Conservation (phyloP, 2,329 filamentous ascomycete species). For the Colletotrichum magnum region DNA sequence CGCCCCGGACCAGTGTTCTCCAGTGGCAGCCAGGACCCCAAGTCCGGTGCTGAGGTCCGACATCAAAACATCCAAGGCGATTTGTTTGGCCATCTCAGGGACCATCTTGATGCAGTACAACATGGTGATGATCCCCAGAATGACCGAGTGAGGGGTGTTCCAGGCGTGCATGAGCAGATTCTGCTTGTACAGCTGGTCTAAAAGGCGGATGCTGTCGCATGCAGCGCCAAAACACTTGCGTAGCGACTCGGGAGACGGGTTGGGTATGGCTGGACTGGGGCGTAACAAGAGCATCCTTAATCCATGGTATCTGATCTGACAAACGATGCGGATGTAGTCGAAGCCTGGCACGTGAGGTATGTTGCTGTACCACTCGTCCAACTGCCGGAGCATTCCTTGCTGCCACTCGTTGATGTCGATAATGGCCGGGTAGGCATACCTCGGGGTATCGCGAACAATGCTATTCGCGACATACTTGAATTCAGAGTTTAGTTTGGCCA, state of each 20-base stretch:
- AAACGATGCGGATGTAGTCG: constrained; percentile 51
- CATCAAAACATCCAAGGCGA: constrained; percentile 50
- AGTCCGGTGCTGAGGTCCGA: constrained; percentile 57
- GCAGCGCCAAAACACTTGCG: constrained; percentile 60
- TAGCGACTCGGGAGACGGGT: constrained; percentile 57
- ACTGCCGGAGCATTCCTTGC: constrained; percentile 53
- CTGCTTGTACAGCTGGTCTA: constrained; percentile 59
- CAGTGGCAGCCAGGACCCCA: constrained; percentile 64
- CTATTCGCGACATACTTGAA: constrained; percentile 71
- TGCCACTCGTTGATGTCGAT: constrained; percentile 63
- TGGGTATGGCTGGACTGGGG: constrained; percentile 66
- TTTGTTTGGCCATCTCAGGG: constrained; percentile 54
- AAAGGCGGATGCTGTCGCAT: constrained; percentile 55
- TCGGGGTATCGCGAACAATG: constrained; percentile 60
- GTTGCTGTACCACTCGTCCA: constrained; percentile 55
- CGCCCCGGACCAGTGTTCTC: constrained; percentile 66
- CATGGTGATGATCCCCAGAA: constrained; percentile 63
- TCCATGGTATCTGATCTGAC: constrained; percentile 62
- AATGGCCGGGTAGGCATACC: constrained; percentile 63
- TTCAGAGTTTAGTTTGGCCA: constrained; percentile 66
- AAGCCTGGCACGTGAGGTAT: constrained; percentile 19
- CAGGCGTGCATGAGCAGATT: constrained; percentile 63
- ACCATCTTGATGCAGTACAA: constrained; percentile 65
- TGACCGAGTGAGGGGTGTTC: constrained; percentile 63
- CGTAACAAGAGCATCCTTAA: constrained; percentile 64